Conservation (phyloP, 495 filamentous ascomycete genomes). For the Hyaloscypha bicolor region DNA sequence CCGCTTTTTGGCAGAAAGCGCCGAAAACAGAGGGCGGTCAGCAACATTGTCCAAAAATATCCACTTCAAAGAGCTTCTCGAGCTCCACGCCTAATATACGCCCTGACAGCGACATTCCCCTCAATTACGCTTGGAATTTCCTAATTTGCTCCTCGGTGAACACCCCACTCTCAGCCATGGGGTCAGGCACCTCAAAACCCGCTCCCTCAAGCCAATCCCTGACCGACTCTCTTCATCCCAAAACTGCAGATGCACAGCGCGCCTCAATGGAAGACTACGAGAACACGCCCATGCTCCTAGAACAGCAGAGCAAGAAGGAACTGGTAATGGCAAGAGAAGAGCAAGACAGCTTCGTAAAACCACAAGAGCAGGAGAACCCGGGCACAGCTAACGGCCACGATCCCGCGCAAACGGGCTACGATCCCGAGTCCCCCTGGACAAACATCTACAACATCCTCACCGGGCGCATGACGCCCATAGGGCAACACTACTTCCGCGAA, state of each 20-base stretch:
- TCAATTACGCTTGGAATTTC: slow-evolving; percentile 17
- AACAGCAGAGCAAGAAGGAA: background rate
- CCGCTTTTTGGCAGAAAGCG: slow-evolving; percentile 14
- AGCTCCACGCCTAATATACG: background rate
- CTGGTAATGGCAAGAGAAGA: background rate
- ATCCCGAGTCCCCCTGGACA: slow-evolving; percentile 68
- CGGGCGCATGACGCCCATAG: slow-evolving; percentile 67
- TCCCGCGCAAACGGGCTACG: slow-evolving; percentile 60
- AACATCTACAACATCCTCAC: slow-evolving; percentile 80
- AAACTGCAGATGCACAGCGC: background rate
- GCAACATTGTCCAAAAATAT: background rate
- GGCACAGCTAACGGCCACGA: slow-evolving; percentile 40
- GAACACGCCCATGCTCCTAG: background rate
- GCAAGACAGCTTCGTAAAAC: background rate
- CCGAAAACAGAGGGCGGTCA: background rate
- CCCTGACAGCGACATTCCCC: slow-evolving; percentile 21
- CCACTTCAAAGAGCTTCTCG: background rate
- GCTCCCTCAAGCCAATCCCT: slow-evolving; percentile 3
- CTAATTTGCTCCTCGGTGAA: background rate
- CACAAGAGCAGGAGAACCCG: background rate
- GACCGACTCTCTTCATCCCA: background rate
- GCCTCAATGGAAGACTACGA: background rate
- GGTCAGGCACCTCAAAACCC: slow-evolving; percentile 7
- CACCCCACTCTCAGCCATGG: background rate
- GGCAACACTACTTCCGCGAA: slow-evolving; percentile 69